These are phyloP conservation scores for Podospora bellae-mahoneyi DNA, from an alignment of 495 filamentous ascomycete species.

Conservation along the genomic window DNA sequence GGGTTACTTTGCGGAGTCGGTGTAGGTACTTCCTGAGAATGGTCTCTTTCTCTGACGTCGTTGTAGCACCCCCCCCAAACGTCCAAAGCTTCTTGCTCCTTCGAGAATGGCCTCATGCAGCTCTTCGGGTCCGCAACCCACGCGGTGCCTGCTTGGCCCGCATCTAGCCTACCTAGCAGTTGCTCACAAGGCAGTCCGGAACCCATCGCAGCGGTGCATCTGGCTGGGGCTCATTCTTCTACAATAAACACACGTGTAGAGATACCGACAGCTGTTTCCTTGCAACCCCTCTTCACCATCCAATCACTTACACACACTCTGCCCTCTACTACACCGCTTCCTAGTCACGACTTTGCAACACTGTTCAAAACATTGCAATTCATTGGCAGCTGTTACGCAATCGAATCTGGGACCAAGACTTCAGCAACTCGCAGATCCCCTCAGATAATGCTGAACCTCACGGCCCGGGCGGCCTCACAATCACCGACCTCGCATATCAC, in stretches of 20 bases:
- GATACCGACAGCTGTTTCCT: constrained; percentile 2
- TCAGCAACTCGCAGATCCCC: not conserved
- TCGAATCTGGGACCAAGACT: constrained; percentile 20
- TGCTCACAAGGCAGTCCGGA: not conserved
- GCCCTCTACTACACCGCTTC: not conserved
- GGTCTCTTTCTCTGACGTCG: constrained; percentile 1
- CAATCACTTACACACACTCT: not conserved
- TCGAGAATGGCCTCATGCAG: constrained; percentile 8
- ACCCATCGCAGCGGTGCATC: not conserved
- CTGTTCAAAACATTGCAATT: not conserved
- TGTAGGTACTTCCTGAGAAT: too few relatives aligned
- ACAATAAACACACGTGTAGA: not conserved
- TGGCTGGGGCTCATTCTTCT: not conserved
- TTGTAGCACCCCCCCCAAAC: not conserved
- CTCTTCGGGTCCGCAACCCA: constrained; percentile 8
- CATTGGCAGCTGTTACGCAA: constrained; percentile 26
- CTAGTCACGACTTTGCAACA: not conserved
- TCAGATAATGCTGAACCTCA: not conserved
- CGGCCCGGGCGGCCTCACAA: constrained; percentile 6
- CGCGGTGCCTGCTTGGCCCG: not conserved
- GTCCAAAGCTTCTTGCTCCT: constrained; percentile 8
- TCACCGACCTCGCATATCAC: constrained; percentile 2
- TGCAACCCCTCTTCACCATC: constrained; percentile 11
- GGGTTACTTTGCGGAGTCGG: too few relatives aligned
- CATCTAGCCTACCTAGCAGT: not conserved